These are phyloP conservation scores for Claviceps cyperi DNA, from an alignment of 2,329 filamentous ascomycete species.

Conservation along the genomic window DNA sequence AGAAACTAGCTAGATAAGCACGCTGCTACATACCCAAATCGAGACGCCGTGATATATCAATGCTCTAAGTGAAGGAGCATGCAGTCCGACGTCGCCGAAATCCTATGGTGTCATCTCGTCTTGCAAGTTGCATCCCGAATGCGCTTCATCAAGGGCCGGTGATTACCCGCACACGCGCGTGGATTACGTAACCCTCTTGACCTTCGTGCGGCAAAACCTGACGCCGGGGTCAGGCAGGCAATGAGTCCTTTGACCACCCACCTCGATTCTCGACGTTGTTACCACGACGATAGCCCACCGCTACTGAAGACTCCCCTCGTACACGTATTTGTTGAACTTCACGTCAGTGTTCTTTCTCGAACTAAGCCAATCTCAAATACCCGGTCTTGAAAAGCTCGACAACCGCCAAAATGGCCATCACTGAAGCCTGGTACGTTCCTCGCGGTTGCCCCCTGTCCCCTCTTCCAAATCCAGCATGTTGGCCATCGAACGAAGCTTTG, in stretches of 20 bases:
- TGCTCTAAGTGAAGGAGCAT: too few relatives aligned
- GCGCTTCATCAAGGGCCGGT: not conserved
- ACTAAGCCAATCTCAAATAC: slow-evolving; percentile 6
- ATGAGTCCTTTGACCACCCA: slow-evolving; percentile 23
- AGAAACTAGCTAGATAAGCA: too few relatives aligned
- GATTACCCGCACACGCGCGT: not conserved
- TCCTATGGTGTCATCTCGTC: not conserved
- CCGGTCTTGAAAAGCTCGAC: slow-evolving; percentile 12
- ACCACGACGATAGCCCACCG: slow-evolving; percentile 10
- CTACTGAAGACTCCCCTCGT: slow-evolving; percentile 13
- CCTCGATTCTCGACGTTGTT: slow-evolving; percentile 12
- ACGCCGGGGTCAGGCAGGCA: slow-evolving; percentile 22
- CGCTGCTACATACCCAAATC: too few relatives aligned
- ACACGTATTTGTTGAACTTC: slow-evolving; percentile 6
- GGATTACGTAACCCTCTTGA: slow-evolving; percentile 4
- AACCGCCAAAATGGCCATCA: slow-evolving; percentile 47
- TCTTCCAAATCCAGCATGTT: slow-evolving; percentile 10
- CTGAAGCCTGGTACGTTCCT: slow-evolving; percentile 66
- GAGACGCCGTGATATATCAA: too few relatives aligned
- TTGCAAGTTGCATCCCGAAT: not conserved
- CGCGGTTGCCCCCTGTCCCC: slow-evolving; percentile 17
- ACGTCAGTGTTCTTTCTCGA: not conserved
- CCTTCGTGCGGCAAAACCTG: slow-evolving; percentile 26
- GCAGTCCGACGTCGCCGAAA: too few relatives aligned
- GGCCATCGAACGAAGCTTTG: slow-evolving; percentile 17